Percentiles rank a stretch among this genome's conserved stretches.
These are phyloP conservation scores for Candida labiduridarum DNA, from an alignment of 1,139 yeast species.

Conservation along the genomic window DNA sequence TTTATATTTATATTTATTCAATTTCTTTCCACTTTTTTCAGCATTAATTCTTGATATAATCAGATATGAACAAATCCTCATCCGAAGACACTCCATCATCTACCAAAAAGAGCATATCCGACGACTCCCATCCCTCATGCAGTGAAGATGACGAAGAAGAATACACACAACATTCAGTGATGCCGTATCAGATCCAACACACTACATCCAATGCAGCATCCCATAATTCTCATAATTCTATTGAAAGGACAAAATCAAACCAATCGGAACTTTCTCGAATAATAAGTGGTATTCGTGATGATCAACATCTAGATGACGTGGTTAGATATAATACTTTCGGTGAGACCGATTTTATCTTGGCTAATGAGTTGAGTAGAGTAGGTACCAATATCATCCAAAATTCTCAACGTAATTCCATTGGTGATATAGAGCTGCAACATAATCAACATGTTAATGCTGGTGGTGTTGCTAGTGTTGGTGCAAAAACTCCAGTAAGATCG, in stretches of 20 bases:
- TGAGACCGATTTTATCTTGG: conserved; percentile 26
- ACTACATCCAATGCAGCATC: conserved; percentile 1
- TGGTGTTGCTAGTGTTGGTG: neutral
- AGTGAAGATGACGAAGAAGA: conserved; percentile 1
- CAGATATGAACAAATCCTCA: neutral
- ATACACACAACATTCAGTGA: neutral
- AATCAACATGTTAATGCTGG: neutral
- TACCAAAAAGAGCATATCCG: neutral
- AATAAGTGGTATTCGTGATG: conserved; percentile 36
- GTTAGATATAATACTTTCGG: conserved; percentile 21
- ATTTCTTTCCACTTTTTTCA: no score
- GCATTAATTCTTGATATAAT: neutral
- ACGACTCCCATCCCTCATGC: conserved; percentile 4
- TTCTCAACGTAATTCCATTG: conserved; percentile 9
- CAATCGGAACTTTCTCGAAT: conserved; percentile 32
- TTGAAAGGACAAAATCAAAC: conserved; percentile 16
- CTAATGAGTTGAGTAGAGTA: conserved; percentile 24
- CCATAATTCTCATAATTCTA: neutral
- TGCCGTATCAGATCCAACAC: conserved; percentile 2
- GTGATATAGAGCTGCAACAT: conserved; percentile 7
- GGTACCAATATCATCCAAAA: conserved; percentile 10
- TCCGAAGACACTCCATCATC: neutral
- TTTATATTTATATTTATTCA: no score
- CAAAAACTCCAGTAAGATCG: neutral
- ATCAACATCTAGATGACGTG: conserved; percentile 24